Conservation (phyloP, 2,329 filamentous ascomycete species). For the Sporothrix dimorphospora region DNA sequence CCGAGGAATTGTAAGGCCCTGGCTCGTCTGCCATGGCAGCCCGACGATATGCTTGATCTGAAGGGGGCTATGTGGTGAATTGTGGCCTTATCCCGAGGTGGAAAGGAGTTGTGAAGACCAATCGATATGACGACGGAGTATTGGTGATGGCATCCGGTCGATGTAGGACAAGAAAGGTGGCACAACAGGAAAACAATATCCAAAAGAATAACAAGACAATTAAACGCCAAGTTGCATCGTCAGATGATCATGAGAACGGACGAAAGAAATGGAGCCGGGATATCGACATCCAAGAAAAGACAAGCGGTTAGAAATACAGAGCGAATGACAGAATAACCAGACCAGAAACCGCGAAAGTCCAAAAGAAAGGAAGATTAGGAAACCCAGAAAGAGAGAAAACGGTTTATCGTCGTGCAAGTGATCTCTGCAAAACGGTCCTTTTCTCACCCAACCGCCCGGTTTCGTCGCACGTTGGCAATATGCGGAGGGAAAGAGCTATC, state of each 20-base stretch:
- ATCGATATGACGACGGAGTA: neutral
- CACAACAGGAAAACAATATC: neutral
- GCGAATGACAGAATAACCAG: neutral
- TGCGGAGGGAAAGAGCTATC: neutral
- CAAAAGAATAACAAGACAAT: neutral
- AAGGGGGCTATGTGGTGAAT: neutral
- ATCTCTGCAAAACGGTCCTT: neutral
- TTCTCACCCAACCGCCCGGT: neutral
- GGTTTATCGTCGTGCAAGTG: conserved; percentile 2
- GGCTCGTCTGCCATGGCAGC: neutral
- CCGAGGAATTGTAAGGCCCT: conserved; percentile 57
- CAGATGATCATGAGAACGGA: neutral
- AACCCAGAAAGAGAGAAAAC: neutral
- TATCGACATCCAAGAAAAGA: neutral
- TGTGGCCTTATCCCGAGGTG: neutral
- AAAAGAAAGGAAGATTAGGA: neutral
- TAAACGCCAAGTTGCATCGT: neutral
- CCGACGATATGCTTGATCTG: neutral
- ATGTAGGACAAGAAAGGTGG: neutral
- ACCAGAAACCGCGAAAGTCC: neutral
- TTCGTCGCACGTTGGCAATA: neutral
- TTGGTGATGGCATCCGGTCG: neutral
- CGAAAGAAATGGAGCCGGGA: conserved; percentile 8
- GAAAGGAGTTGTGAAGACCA: neutral
- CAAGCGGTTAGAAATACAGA: neutral